phyloP scores from a whole-genome alignment of 768 basidiomycete species.

The Boletus fagicola region DNA sequence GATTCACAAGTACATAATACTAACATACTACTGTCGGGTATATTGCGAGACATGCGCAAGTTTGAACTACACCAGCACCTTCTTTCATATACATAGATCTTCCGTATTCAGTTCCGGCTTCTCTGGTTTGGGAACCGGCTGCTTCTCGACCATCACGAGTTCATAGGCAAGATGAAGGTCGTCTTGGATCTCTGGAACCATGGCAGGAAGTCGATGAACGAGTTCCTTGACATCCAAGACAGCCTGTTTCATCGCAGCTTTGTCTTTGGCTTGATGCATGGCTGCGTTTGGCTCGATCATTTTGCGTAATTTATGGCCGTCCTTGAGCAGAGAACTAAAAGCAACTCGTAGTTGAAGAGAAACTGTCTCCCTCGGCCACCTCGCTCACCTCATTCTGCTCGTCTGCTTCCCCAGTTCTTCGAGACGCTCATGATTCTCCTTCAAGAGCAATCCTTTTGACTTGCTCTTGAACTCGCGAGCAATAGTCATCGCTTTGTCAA shows the following conservation, averaged over 20 bases:
- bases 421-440: slow-evolving; percentile 34
- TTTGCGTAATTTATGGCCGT: slow-evolving; percentile 28
- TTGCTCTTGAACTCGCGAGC: slow-evolving; percentile 31
- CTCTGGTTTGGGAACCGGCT: slow-evolving; percentile 3
- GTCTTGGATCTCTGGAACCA: slow-evolving; percentile 16
- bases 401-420: slow-evolving; percentile 34
- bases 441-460: slow-evolving; percentile 30
- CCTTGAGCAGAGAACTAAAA: slow-evolving; percentile 29
- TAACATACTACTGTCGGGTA: no score
- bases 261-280: slow-evolving; percentile 29
- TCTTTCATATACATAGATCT: slow-evolving; percentile 7
- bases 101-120: slow-evolving; percentile 28
- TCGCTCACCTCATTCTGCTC: slow-evolving; percentile 35
- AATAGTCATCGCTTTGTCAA: slow-evolving; percentile 34
- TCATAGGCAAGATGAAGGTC: slow-evolving; percentile 34
- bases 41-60: neutral
- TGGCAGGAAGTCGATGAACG: slow-evolving; percentile 24
- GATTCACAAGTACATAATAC: no score
- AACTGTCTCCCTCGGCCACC: neutral
- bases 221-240: slow-evolving; percentile 31
- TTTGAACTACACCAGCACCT: slow-evolving; percentile 23
- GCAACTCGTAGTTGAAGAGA: neutral
- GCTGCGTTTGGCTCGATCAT: slow-evolving; percentile 31
- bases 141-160: slow-evolving; percentile 31
- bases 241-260: slow-evolving; percentile 24